phyloP scores from a whole-genome alignment of 345 rosid genomes.

The Syzygium oleosum region DNA sequence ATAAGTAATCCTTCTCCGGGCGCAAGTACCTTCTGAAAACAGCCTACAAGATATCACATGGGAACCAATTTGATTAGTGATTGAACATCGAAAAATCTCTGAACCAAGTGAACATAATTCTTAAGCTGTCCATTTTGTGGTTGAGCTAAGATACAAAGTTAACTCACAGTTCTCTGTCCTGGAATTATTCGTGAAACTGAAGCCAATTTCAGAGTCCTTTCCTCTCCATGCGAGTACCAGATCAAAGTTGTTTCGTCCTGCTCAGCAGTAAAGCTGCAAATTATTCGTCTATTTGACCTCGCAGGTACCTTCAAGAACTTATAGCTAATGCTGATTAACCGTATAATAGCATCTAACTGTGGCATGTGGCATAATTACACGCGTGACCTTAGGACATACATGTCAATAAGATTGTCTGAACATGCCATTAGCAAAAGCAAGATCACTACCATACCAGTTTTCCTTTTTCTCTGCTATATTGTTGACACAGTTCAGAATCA shows the following conservation, averaged over 20 bases:
- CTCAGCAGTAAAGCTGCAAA: background rate
- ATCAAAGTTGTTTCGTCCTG: conserved; percentile 85
- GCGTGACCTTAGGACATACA: background rate
- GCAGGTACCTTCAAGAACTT: background rate
- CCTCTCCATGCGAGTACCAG: conserved; percentile 82
- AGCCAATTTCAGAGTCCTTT: conserved; percentile 56
- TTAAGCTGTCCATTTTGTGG: background rate
- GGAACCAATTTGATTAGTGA: background rate
- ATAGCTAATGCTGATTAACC: background rate
- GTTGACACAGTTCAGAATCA: background rate
- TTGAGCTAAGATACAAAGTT: background rate
- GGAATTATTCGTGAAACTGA: conserved; percentile 59
- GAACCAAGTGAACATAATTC: background rate
- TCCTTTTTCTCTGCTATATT: background rate
- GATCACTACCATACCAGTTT: background rate
- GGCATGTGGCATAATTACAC: background rate
- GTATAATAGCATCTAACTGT: background rate
- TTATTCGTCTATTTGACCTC: background rate
- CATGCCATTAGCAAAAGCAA: background rate
- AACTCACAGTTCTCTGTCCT: conserved; percentile 96
- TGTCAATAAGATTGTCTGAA: background rate
- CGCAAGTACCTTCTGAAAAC: conserved; percentile 89
- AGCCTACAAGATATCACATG: conserved; percentile 33
- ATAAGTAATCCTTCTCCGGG: conserved; percentile 89
- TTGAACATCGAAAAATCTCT: background rate